Evolutionary conservation across 202 grass and related monocot genomes (phyloP), one percentile per base, ranked within the genome.

Genomic region (Zoysia matrella): DNA sequence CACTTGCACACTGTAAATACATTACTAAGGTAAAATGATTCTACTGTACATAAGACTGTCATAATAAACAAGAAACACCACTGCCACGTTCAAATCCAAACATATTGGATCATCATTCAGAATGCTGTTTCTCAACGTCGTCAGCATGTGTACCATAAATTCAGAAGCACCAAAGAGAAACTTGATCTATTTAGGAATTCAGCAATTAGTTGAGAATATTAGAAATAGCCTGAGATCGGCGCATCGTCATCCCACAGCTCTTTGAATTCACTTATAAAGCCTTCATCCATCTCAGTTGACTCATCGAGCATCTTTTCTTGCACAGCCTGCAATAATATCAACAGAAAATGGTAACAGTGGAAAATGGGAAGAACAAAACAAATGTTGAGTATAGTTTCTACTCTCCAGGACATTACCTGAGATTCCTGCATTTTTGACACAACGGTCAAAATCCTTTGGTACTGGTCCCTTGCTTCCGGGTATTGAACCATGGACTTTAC

Each of bases 401-500:
- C 53, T 56, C 53, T n/a, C 40, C 16, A 52, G 69, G 58, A 10
- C 39, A 65, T 3, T 91, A 97, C 91, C 91, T 97, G 86, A 54
- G 89, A 94, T 73, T 94, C 91, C 68, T 94, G 94, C 72, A 97
- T 78, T 80, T 97, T 89, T 6, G 91, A 88, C 74, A 97, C 91
- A 48, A 88, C 91, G 61, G 85, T 91, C 44, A 86, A 76, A 82
- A 97, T 82, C 84, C 94, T 90, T 14, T 88, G 76, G 69, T 97
- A 97, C 73, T 94, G 94, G 71, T 93, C 94, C 76, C 94, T 97
- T 51, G 94, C 94, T 80, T 94, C 91, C 30, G 89, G 91, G 80
- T 97, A 90, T 52, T 97, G 91, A 74, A 78, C 91, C 94, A 97
- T 97, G 66, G 91, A 97, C 79, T 90, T 94, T 1, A 94, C 94